phyloP scores from a whole-genome alignment of 768 basidiomycete species.

The Tricholoma saponaceum region DNA sequence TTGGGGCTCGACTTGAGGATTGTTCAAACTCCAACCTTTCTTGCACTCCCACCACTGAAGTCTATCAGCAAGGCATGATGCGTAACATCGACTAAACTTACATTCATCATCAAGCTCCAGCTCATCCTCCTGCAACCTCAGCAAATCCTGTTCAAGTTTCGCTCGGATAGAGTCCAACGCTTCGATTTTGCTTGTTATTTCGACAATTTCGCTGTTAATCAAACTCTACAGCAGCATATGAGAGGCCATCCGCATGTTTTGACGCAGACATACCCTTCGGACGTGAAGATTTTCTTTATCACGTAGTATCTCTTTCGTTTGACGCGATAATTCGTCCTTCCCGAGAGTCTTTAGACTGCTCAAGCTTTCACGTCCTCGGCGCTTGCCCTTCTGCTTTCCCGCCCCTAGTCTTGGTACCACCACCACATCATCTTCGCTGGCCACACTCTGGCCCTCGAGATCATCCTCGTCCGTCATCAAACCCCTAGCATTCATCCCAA shows the following conservation, averaged over 20 bases:
- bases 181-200: conserved; percentile 88
- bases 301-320: conserved; percentile 78
- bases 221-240: conserved; percentile 53
- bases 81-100: conserved; percentile 34
- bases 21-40: conserved; percentile 79
- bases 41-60: conserved; percentile 81
- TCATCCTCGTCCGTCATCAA: conserved; percentile 57
- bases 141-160: conserved; percentile 75
- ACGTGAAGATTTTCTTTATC: conserved; percentile 95
- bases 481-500: conserved; percentile 77
- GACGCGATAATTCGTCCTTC: conserved; percentile 78
- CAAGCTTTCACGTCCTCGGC: conserved; percentile 61
- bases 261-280: conserved; percentile 58
- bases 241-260: neutral
- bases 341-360: conserved; percentile 69
- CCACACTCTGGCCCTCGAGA: conserved; percentile 54
- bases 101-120: conserved; percentile 95
- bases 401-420: conserved; percentile 44
- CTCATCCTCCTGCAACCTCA: conserved; percentile 91
- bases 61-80: conserved; percentile 3
- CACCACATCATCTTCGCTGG: conserved; percentile 77
- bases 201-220: conserved; percentile 80
- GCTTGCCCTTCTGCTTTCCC: conserved; percentile 40
- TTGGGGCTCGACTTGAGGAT: conserved; percentile 27
- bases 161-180: conserved; percentile 76